Evolutionary conservation across 23 red algal species (phyloP), one percentile per base, ranked within the genome.

Genomic region (Gracilaria gracilis): DNA sequence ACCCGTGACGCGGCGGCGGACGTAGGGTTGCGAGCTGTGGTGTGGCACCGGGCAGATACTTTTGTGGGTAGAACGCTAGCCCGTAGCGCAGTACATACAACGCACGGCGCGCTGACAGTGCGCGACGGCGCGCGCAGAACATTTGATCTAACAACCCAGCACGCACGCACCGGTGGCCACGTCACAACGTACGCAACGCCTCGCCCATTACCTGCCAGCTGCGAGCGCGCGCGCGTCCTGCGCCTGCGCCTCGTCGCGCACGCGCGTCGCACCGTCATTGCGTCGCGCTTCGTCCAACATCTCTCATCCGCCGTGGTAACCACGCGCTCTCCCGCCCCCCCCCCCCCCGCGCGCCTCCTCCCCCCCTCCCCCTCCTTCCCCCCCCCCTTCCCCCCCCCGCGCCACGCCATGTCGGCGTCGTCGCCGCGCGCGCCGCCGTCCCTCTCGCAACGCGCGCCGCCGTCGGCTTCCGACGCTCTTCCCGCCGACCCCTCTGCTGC

Each of bases 131-230:
- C 51, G 17, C 44, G 44, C 44, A 48, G 12, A 48, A 48, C 44
- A 48, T 5, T 12, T 48, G 51, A 55, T 55, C 51, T 55, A 55
- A 55, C 51, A 19, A 19, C 11, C 59, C 24, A 58, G 61, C 21
- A 25, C 21, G 61, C 21, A 25, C 21, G 23, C 23, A 28, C 9
- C 61, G 61, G 61, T 69, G 64, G 64, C 28, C 64, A 69, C 64
- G 64, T 37, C 64, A 69, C 64, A 69, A 69, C 29, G 64, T 36
- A 69, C 64, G 64, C 64, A 34, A 69, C 64, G 64, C 64, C 64
- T 69, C 64, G 31, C 27, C 11, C 27, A 36, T 69, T 55, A 55
- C 14, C 7, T 48, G 44, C 44, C 9, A 15, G 51, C 51, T 1
- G 51, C 51, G 17, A 1, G 14, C 51, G 51, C 24, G 61, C 61